phyloP scores from a whole-genome alignment of 1,139 yeast species.

The Yamadazyma sp. region DNA sequence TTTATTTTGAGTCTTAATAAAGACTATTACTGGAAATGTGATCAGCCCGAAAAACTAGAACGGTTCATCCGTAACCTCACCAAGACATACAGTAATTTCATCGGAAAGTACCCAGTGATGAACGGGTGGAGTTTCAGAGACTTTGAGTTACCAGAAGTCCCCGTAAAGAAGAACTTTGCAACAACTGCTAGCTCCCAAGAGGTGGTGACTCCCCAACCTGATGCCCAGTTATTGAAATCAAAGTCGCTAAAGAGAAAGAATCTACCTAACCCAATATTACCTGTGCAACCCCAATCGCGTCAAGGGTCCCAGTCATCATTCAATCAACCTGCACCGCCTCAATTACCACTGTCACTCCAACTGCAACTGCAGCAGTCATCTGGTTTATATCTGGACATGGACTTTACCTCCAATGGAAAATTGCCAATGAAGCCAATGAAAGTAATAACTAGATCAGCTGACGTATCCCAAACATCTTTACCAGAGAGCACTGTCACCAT shows the following conservation, averaged over 20 bases:
- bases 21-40: slow-evolving; percentile 83
- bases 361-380: not conserved
- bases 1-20: slow-evolving; percentile 68
- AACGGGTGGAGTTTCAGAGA: slow-evolving; percentile 37
- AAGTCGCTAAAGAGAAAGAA: slow-evolving; percentile 28
- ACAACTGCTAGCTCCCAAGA: slow-evolving; percentile 12
- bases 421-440: slow-evolving; percentile 47
- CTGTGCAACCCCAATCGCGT: slow-evolving; percentile 21
- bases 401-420: slow-evolving; percentile 45
- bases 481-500: slow-evolving; percentile 11
- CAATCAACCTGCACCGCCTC: slow-evolving; percentile 5
- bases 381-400: slow-evolving; percentile 35
- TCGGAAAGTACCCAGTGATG: slow-evolving; percentile 64
- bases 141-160: slow-evolving; percentile 34
- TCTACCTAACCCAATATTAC: slow-evolving; percentile 26
- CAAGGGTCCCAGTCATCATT: slow-evolving; percentile 13
- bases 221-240: slow-evolving; percentile 25
- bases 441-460: slow-evolving; percentile 23
- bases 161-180: slow-evolving; percentile 18
- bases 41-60: slow-evolving; percentile 59
- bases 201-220: slow-evolving; percentile 24
- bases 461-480: slow-evolving; percentile 14
- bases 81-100: slow-evolving; percentile 64
- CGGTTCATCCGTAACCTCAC: slow-evolving; percentile 63
- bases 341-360: not conserved